These are phyloP conservation scores for Trametes sanguinea DNA, from an alignment of 768 basidiomycete species.

Conservation along the genomic window DNA sequence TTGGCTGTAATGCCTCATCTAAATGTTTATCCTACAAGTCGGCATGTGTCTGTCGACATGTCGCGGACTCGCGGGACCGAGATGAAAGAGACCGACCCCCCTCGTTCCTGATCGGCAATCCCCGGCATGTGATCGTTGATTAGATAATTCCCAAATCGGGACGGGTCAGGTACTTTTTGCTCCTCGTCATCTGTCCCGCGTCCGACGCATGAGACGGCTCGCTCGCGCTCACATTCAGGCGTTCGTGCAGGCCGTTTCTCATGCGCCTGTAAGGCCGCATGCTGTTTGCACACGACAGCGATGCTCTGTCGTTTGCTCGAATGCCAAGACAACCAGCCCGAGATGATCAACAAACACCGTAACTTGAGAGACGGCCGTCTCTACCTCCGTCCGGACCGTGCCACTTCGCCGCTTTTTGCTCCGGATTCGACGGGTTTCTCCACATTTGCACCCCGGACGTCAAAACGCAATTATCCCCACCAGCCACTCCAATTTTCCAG, in stretches of 20 bases:
- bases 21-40: background rate
- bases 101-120: constrained; percentile 9
- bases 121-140: background rate
- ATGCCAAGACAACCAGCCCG: background rate
- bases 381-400: background rate
- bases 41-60: background rate
- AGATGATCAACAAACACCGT: background rate
- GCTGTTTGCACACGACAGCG: background rate
- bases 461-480: constrained; percentile 13
- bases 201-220: background rate
- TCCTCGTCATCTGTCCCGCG: background rate
- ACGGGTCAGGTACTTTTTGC: constrained; percentile 5
- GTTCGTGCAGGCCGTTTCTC: background rate
- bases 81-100: constrained; percentile 1
- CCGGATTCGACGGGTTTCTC: constrained; percentile 6
- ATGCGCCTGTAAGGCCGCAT: background rate
- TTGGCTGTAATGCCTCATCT: background rate
- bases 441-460: constrained; percentile 17
- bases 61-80: constrained; percentile 10
- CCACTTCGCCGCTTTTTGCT: background rate
- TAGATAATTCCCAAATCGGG: constrained; percentile 6
- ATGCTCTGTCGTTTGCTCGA: background rate
- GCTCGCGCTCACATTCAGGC: background rate
- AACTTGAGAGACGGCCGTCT: background rate
- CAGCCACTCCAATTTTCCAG: constrained; percentile 14